A percentile compares a stretch with the other conserved stretches of the same genome.
Evolutionary conservation across 2,329 filamentous ascomycete species (phyloP).

Genomic region (Colletotrichum chlorophyti): DNA sequence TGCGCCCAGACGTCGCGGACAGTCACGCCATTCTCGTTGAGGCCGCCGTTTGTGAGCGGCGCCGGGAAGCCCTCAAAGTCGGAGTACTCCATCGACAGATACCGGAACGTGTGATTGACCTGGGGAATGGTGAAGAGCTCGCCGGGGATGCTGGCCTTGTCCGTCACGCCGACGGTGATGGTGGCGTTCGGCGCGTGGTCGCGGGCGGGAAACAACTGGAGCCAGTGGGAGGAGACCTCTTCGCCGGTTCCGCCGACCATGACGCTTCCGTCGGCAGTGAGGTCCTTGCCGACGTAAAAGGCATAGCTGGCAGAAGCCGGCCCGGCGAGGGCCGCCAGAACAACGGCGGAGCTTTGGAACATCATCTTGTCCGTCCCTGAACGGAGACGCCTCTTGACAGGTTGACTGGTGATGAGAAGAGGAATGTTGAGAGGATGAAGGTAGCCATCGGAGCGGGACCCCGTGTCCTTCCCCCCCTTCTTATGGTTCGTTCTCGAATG

Average conservation of each 20-base stretch:
- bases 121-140: conserved; percentile 35
- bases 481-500: neutral
- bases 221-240: conserved; percentile 54
- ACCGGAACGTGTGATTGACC: conserved; percentile 34
- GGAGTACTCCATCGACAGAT: conserved; percentile 39
- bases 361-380: conserved; percentile 7
- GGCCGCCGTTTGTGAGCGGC: conserved; percentile 50
- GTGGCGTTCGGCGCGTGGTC: conserved; percentile 48
- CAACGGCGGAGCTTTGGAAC: conserved; percentile 14
- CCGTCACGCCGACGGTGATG: conserved; percentile 48
- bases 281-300: conserved; percentile 53
- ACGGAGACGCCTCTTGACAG: neutral
- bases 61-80: conserved; percentile 50
- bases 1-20: conserved; percentile 50
- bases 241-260: conserved; percentile 54
- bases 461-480: neutral
- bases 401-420: neutral
- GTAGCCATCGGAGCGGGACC: neutral
- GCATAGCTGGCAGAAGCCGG: conserved; percentile 48
- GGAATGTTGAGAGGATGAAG: neutral
- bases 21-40: conserved; percentile 48
- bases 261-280: conserved; percentile 49
- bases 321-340: conserved; percentile 25
- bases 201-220: conserved; percentile 50
- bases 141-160: conserved; percentile 43